These are phyloP conservation scores for Acanthamoeba rhysodes DNA, from an alignment of 208 protist species.

Conservation along the genomic window DNA sequence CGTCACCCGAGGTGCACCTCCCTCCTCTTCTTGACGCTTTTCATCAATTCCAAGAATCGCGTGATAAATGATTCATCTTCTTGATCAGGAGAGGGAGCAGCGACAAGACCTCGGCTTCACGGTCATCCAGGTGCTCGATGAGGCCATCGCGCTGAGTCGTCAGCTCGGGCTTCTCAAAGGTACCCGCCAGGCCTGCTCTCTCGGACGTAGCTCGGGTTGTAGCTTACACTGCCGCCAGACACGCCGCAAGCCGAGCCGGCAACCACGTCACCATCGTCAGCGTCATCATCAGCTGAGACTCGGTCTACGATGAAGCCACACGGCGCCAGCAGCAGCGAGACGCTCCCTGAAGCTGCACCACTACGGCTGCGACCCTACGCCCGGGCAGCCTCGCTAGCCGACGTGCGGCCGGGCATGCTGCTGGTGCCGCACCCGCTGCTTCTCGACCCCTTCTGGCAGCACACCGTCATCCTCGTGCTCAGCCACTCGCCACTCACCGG, in stretches of 20 bases:
- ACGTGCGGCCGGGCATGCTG: neutral
- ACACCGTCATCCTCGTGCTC: conserved; percentile 24
- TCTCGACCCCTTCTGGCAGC: conserved; percentile 49
- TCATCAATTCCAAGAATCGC: neutral
- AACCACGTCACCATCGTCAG: neutral
- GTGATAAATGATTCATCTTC: neutral
- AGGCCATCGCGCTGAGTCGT: neutral
- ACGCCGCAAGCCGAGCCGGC: neutral
- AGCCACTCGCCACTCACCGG: neutral
- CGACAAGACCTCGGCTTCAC: neutral
- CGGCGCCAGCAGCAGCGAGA: neutral
- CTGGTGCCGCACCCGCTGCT: conserved; percentile 51
- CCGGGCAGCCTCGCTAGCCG: neutral
- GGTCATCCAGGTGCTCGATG: neutral
- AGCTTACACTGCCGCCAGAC: neutral
- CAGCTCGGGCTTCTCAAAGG: neutral
- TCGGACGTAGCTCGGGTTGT: neutral
- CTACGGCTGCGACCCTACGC: neutral
- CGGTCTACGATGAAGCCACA: neutral
- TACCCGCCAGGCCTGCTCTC: no score
- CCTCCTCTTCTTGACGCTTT: neutral
- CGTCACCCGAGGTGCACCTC: neutral
- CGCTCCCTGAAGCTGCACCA: neutral
- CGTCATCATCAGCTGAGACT: neutral
- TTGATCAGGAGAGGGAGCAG: neutral